Conservation (phyloP, 805 yeast species). For the Candida koratica region DNA sequence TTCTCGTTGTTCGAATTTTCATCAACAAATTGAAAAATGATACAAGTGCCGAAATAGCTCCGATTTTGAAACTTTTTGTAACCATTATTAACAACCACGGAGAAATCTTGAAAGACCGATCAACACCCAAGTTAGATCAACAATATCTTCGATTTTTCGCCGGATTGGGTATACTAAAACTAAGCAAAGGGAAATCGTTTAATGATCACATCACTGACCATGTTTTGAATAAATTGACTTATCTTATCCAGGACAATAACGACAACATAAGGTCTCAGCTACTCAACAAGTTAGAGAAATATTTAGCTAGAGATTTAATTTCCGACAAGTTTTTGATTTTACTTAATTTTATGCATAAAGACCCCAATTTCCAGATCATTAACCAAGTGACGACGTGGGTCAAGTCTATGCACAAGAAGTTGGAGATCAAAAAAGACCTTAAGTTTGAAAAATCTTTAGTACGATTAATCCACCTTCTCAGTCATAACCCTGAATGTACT, state of each 20-base stretch:
- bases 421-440: constrained; percentile 34
- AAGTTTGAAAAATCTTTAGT: constrained; percentile 64
- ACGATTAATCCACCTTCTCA: constrained; percentile 62
- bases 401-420: constrained; percentile 48
- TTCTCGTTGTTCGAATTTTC: constrained; percentile 6
- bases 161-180: constrained; percentile 58
- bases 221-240: constrained; percentile 50
- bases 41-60: constrained; percentile 42
- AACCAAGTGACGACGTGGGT: constrained; percentile 66
- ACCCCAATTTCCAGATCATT: constrained; percentile 54
- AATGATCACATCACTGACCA: constrained; percentile 50
- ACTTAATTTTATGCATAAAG: constrained; percentile 72
- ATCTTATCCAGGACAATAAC: constrained; percentile 65
- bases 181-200: constrained; percentile 54
- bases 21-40: constrained; percentile 16
- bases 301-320: constrained; percentile 47
- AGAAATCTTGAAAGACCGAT: constrained; percentile 54
- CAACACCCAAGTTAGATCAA: constrained; percentile 61
- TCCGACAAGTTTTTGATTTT: constrained; percentile 66
- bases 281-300: constrained; percentile 46
- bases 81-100: constrained; percentile 74
- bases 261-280: constrained; percentile 53
- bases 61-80: constrained; percentile 62
- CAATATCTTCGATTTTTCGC: constrained; percentile 63
- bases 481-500: constrained; percentile 60